Evolutionary conservation across 208 protist species (phyloP), one percentile per base, ranked within the genome.

Genomic region (Trypanosoma lewisi): DNA sequence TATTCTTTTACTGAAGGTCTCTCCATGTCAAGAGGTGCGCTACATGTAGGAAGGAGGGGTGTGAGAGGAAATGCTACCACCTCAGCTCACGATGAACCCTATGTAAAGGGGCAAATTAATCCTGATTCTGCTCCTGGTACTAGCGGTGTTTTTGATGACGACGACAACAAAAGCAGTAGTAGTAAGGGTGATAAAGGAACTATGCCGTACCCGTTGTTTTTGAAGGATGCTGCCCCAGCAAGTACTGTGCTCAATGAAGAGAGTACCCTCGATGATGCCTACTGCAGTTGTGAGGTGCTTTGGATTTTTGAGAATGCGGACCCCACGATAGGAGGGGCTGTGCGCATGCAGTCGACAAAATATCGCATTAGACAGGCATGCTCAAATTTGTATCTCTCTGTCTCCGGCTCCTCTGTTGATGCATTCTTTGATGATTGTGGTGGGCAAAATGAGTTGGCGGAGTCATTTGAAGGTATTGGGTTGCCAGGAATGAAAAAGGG

Each of bases 241-340:
- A 30, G 11, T 21, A 9, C 28, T 28, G 52, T 48, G 21, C 11
- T 66, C 6, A 60, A 67, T 23, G 67, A 65, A 27, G 63, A 77
- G 37, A 44, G 49, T n/a, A 68, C 68, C 14, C 19, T 87, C 9
- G 39, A 44, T 17, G 67, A 77, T 39, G 42, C 47, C 14, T 11
- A n/a, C 27, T 68, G 61, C 30, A 60, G 70, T 61, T 69, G 67
- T 59, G 73, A 61, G 36, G 69, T 78, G 19, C 70, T 88, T 31
- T 93, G 86, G 86, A 69, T 84, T 51, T 73, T 93, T 25, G 80
- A 93, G 67, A 62, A 76, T 39, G 82, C 82, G 60, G 73, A 89
- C 42, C 86, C 86, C 17, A 77, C 62, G 30, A 25, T 75, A 8
- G 82, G 80, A 25, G 86, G 86, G 0, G 72, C 82, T 19, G 63